Evolutionary conservation across 495 filamentous ascomycete genomes (phyloP).

Genomic region (Usnea hakonensis): DNA sequence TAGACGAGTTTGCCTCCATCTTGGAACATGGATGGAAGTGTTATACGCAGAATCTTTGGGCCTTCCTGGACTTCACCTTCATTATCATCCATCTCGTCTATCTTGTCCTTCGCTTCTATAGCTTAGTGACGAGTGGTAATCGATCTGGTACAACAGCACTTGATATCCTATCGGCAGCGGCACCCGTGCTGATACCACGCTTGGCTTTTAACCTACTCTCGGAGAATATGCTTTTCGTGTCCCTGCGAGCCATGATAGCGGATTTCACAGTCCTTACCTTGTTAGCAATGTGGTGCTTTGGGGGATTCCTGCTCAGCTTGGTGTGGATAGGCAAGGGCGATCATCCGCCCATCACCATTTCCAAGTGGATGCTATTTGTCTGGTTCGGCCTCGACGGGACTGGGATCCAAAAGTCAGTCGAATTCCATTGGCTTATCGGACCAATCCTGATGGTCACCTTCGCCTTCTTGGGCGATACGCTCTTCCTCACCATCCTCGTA

Average conservation of each 20-base stretch:
- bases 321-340: conserved; percentile 49
- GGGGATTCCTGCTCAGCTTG: conserved; percentile 64
- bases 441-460: conserved; percentile 64
- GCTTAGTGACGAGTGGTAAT: conserved; percentile 34
- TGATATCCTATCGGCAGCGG: conserved; percentile 61
- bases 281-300: conserved; percentile 64
- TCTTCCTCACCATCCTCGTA: conserved; percentile 69
- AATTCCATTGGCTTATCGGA: conserved; percentile 59
- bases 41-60: conserved; percentile 72
- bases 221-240: conserved; percentile 66
- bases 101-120: conserved; percentile 51
- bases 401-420: conserved; percentile 55
- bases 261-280: conserved; percentile 60
- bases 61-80: conserved; percentile 67
- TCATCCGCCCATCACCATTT: conserved; percentile 48
- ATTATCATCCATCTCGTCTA: conserved; percentile 53
- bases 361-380: conserved; percentile 76
- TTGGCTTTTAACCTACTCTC: conserved; percentile 67
- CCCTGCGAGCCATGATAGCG: conserved; percentile 64
- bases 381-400: conserved; percentile 74
- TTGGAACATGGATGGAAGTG: conserved; percentile 68
- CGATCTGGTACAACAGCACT: conserved; percentile 48
- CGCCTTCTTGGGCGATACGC: conserved; percentile 65
- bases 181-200: conserved; percentile 62
- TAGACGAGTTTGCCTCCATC: conserved; percentile 66